Percentiles rank a stretch among this genome's conserved stretches.
phyloP scores from a whole-genome alignment of 2,329 filamentous ascomycete species.

The Penicillium sp. region DNA sequence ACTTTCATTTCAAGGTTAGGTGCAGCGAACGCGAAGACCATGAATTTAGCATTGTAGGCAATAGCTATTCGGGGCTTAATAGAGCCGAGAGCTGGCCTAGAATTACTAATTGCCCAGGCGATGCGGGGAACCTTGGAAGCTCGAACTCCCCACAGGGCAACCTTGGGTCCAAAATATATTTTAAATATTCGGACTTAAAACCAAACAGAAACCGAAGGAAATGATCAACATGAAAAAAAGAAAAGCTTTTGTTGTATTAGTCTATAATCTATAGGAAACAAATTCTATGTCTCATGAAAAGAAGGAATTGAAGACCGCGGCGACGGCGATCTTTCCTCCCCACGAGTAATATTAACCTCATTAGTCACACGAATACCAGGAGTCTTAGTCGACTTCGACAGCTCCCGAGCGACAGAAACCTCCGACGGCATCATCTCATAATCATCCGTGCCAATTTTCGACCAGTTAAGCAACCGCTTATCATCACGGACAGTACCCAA shows the following conservation, averaged over 20 bases:
- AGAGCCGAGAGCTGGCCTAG: not conserved
- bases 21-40: not conserved
- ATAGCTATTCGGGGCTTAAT: not conserved
- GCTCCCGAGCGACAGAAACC: constrained; percentile 15
- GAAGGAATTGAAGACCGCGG: constrained; percentile 10
- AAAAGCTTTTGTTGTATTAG: not conserved
- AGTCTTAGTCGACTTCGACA: not conserved
- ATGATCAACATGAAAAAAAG: not conserved
- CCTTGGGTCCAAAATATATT: not conserved
- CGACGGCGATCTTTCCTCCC: constrained; percentile 1
- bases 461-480: constrained; percentile 24
- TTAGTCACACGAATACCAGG: constrained; percentile 25
- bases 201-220: too few relatives aligned
- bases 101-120: not conserved
- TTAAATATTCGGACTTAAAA: too few relatives aligned
- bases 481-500: constrained; percentile 20
- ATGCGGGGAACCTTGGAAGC: not conserved
- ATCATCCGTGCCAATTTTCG: constrained; percentile 19
- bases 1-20: not conserved
- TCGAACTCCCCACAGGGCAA: not conserved
- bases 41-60: not conserved
- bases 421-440: constrained; percentile 32
- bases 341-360: constrained; percentile 19
- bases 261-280: not conserved
- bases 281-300: not conserved